These are phyloP conservation scores for Pistacia atlantica DNA, from an alignment of 345 rosid genomes.

Conservation along the genomic window DNA sequence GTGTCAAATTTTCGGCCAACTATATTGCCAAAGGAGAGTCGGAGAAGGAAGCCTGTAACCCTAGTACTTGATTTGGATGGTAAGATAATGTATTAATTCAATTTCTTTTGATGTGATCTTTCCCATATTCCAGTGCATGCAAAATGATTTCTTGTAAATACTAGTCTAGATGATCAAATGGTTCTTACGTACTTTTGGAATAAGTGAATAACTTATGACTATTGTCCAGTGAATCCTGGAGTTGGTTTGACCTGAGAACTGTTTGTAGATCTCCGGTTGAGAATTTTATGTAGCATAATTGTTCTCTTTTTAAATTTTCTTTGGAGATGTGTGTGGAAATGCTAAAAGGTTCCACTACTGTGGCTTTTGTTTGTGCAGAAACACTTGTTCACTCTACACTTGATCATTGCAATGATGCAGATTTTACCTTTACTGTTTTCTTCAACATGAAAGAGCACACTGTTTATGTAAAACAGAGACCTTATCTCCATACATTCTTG, in stretches of 20 bases:
- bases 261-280: background rate
- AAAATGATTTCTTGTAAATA: background rate
- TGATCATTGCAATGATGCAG: conserved; percentile 73
- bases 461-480: conserved; percentile 88
- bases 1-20: conserved; percentile 57
- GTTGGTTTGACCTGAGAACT: background rate
- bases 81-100: conserved; percentile 25
- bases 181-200: background rate
- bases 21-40: conserved; percentile 41
- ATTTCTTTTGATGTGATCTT: background rate
- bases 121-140: background rate
- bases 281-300: background rate
- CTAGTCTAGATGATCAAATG: background rate
- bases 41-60: conserved; percentile 62
- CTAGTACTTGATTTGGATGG: conserved; percentile 97
- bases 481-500: conserved; percentile 74
- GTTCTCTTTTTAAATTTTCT: background rate
- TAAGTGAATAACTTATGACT: background rate
- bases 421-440: conserved; percentile 81
- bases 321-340: background rate
- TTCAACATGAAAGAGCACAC: conserved; percentile 89
- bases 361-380: conserved; percentile 52
- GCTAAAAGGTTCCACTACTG: conserved; percentile 11
- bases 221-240: background rate
- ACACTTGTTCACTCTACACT: conserved; percentile 90